These are phyloP conservation scores for Cucurbitaria berberidis DNA, from an alignment of 2,329 filamentous ascomycete species.

Conservation along the genomic window DNA sequence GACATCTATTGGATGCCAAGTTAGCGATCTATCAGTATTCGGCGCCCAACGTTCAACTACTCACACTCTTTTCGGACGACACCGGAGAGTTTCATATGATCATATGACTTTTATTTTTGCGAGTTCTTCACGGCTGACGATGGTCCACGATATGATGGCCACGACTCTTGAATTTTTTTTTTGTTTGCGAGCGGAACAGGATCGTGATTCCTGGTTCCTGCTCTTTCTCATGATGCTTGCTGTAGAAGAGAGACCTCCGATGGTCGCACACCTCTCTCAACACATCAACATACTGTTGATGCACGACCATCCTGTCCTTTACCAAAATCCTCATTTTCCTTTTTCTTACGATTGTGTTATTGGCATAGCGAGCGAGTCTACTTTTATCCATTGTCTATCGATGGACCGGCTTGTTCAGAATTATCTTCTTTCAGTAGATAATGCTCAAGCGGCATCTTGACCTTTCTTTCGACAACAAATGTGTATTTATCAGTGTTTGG, in stretches of 20 bases:
- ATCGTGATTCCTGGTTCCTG: not conserved
- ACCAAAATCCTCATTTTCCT: constrained; percentile 11
- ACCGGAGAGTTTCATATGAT: constrained; percentile 34
- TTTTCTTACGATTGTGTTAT: constrained; percentile 46
- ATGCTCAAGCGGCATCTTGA: not conserved
- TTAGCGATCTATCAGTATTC: constrained; percentile 34
- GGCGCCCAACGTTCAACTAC: constrained; percentile 36
- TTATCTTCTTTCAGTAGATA: not conserved
- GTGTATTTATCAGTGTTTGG: constrained; percentile 25
- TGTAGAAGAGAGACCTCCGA: not conserved
- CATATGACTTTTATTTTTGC: constrained; percentile 26
- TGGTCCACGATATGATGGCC: constrained; percentile 36
- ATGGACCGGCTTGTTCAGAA: constrained; percentile 12
- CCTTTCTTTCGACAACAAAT: constrained; percentile 10
- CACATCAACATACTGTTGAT: constrained; percentile 5
- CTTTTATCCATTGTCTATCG: not conserved
- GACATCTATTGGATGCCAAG: constrained; percentile 43
- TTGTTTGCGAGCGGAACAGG: constrained; percentile 15
- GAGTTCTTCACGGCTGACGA: constrained; percentile 32
- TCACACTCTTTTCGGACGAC: constrained; percentile 35
- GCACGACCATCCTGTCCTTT: constrained; percentile 1
- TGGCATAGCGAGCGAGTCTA: constrained; percentile 46
- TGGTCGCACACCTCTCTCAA: constrained; percentile 8
- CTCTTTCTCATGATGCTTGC: not conserved
- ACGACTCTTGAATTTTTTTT: constrained; percentile 25